Percentiles rank a stretch among this genome's conserved stretches.
These are phyloP conservation scores for Metschnikowia noctiluminum DNA, from an alignment of 805 yeast species.

Conservation along the genomic window DNA sequence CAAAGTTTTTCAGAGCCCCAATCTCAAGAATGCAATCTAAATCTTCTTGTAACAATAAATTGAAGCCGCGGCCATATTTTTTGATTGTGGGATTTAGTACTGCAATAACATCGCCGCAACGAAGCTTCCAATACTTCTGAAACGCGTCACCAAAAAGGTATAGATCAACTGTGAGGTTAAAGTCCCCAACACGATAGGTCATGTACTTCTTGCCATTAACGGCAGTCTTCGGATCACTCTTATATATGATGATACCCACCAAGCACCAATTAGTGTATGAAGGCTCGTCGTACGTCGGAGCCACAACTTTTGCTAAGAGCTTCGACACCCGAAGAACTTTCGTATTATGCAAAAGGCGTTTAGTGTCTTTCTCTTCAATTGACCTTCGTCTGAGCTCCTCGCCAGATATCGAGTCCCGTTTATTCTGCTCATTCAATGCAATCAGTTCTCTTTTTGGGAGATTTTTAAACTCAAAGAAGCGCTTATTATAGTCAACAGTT, in stretches of 20 bases:
- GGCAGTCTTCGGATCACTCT: slow-evolving; percentile 51
- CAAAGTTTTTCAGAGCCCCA: slow-evolving; percentile 67
- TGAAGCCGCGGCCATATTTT: slow-evolving; percentile 40
- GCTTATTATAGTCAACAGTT: slow-evolving; percentile 11
- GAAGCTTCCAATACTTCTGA: slow-evolving; percentile 66
- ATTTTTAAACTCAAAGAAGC: slow-evolving; percentile 17
- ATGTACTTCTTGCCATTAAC: slow-evolving; percentile 48
- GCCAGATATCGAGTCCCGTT: slow-evolving; percentile 13
- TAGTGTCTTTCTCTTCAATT: background rate
- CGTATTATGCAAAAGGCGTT: slow-evolving; percentile 40
- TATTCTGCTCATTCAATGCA: slow-evolving; percentile 1
- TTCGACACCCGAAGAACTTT: slow-evolving; percentile 57
- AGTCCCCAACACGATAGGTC: slow-evolving; percentile 64
- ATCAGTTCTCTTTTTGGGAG: slow-evolving; percentile 8
- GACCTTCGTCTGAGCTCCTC: slow-evolving; percentile 14
- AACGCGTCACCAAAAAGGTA: slow-evolving; percentile 67
- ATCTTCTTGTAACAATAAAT: slow-evolving; percentile 50
- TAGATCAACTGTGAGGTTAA: slow-evolving; percentile 55
- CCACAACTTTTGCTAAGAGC: slow-evolving; percentile 58
- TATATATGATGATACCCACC: slow-evolving; percentile 62
- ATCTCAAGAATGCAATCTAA: slow-evolving; percentile 60
- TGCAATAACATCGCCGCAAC: slow-evolving; percentile 71
- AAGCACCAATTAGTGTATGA: slow-evolving; percentile 73
- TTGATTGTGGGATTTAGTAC: slow-evolving; percentile 69
- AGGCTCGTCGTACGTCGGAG: slow-evolving; percentile 70